Evolutionary conservation across 2,329 filamentous ascomycete genomes (phyloP), one percentile per base, ranked within the genome.

Genomic region (Botrytis pseudocinerea): DNA sequence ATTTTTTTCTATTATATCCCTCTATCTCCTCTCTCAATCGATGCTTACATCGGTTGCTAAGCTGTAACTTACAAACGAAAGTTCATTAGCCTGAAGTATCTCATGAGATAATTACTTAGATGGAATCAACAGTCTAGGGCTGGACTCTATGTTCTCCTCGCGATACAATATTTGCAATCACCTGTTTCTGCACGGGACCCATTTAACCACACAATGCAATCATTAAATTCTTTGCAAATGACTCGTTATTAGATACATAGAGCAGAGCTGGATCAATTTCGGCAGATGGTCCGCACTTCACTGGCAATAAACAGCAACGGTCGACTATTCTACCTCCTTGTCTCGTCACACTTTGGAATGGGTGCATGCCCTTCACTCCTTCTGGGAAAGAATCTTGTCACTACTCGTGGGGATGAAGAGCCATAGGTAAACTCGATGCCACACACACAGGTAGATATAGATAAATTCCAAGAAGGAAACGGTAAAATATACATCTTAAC

Each of bases 331-430:
- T 28, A 28, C 16, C 12, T 57, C 51, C 51, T 28, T 18, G n/a
- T 18, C n/a, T 4, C 16, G 28, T 28, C 2, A 18, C n/a, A 57
- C 6, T 57, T 57, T 32, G 14, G 14, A 18, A 57, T 57, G n/a
- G 4, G 2, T 18, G 8, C 28, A 9, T 28, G 14, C 7, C 51
- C 14, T 57, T 28, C n/a, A 57, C 14, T 57, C 51, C 51, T 18
- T 28, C 7, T 2, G 5, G 7, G 6, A 3, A 28, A 5, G n/a
- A 3, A 3, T 28, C n/a, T 0, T 32, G 5, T 28, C 1, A 14
- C n/a, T 9, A 32, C n/a, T 18, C 6, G 1, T 57, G 14, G 14
- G n/a, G 14, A 18, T 25, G 1, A 14, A 32, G 6, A 28, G 51
- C n/a, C 51, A 28, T 44, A 57, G 14, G 28, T 9, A 57, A 57